Evolutionary conservation across 768 basidiomycete genomes (phyloP).

Genomic region (Nevesoporus exiguus): DNA sequence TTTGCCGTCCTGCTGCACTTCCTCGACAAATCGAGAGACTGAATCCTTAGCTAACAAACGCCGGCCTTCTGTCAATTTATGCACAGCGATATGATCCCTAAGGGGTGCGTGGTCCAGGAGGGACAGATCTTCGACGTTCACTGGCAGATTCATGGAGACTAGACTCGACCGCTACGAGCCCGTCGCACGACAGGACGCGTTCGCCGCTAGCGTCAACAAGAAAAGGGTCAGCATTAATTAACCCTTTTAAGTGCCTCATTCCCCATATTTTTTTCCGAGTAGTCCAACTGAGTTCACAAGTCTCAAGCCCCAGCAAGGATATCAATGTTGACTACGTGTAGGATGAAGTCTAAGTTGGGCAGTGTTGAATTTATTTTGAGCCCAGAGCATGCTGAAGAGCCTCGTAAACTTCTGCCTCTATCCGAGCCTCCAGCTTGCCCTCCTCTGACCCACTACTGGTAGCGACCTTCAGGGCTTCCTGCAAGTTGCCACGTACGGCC

Average conservation of each 20-base stretch:
- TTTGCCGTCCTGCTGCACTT: slow-evolving; percentile 6
- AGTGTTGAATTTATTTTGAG: slow-evolving; percentile 36
- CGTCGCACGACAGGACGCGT: background rate
- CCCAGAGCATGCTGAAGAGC: slow-evolving; percentile 83
- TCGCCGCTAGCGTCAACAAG: background rate
- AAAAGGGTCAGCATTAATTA: background rate
- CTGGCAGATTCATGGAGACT: slow-evolving; percentile 20
- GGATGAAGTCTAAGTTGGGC: background rate
- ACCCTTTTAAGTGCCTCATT: background rate
- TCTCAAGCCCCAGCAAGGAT: too few species aligned
- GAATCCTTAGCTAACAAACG: background rate
- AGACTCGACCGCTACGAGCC: too few species aligned
- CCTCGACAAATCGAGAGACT: slow-evolving; percentile 8
- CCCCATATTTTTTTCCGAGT: too few species aligned
- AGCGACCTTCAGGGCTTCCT: slow-evolving; percentile 81
- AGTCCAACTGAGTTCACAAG: too few species aligned
- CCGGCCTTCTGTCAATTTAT: background rate
- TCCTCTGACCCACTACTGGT: slow-evolving; percentile 85
- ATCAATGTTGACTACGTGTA: too few species aligned
- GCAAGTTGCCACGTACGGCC: slow-evolving; percentile 87
- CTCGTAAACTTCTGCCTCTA: slow-evolving; percentile 97
- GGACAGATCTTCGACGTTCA: slow-evolving; percentile 15
- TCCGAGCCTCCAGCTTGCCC: slow-evolving; percentile 88
- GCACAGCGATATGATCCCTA: background rate
- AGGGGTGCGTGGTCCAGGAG: slow-evolving; percentile 25